Conservation (phyloP, 2,329 filamentous ascomycete genomes). For the Arthrinium phaeospermum region DNA sequence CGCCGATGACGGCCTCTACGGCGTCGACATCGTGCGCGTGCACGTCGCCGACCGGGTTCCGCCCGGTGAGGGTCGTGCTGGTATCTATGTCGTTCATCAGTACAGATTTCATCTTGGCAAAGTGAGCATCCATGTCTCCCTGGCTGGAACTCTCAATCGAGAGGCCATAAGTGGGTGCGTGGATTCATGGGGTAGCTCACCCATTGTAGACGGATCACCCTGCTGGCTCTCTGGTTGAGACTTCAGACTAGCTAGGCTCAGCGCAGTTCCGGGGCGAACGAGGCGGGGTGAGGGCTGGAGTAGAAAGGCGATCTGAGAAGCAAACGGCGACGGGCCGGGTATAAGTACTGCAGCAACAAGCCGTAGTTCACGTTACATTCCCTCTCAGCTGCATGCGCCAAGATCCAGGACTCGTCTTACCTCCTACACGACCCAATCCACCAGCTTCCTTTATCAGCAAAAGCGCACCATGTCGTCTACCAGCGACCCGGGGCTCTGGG, state of each 20-base stretch:
- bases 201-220: neutral
- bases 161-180: neutral
- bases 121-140: too few relatives aligned
- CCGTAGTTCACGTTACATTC: neutral
- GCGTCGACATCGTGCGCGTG: constrained; percentile 20
- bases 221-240: neutral
- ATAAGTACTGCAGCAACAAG: constrained; percentile 1
- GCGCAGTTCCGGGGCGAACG: constrained; percentile 1
- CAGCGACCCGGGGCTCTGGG: neutral
- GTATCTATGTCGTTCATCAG: constrained; percentile 23
- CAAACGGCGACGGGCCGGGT: neutral
- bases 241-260: neutral
- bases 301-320: neutral
- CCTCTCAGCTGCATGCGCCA: neutral
- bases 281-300: constrained; percentile 15
- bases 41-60: constrained; percentile 32
- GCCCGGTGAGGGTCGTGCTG: constrained; percentile 30
- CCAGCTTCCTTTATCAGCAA: constrained; percentile 8
- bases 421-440: neutral
- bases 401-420: neutral
- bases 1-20: constrained; percentile 24
- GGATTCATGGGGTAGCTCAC: neutral
- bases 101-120: neutral
- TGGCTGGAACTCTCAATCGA: neutral
- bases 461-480: neutral